These are phyloP conservation scores for Skeletonema costatum DNA, from an alignment of 108 stramenopile genomes.

Conservation along the genomic window DNA sequence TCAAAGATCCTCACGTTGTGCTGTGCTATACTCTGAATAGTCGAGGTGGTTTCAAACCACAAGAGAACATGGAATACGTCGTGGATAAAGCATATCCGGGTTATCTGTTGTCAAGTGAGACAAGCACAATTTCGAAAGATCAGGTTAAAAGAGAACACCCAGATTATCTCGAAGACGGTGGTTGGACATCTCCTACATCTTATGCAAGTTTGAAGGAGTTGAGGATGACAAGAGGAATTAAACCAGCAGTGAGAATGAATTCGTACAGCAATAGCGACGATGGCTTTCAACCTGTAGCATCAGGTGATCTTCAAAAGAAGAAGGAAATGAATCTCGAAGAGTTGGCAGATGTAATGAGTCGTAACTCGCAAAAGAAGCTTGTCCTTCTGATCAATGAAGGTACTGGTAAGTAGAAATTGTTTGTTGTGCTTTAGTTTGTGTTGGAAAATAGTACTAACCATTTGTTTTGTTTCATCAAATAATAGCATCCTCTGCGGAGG, in stretches of 20 bases:
- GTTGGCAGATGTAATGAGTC: conserved; percentile 16
- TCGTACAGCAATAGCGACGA: background rate
- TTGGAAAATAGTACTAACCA: background rate
- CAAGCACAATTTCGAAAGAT: conserved; percentile 46
- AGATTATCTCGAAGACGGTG: conserved; percentile 57
- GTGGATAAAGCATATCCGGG: conserved; percentile 80
- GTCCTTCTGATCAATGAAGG: conserved; percentile 87
- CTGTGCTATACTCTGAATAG: conserved; percentile 79
- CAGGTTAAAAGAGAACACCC: conserved; percentile 74
- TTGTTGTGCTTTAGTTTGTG: background rate
- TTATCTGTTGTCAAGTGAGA: conserved; percentile 68
- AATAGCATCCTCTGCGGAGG: conserved; percentile 77
- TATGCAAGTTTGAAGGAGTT: conserved; percentile 77
- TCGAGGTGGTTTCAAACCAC: conserved; percentile 80
- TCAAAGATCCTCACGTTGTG: conserved; percentile 77
- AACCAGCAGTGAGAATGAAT: conserved; percentile 17
- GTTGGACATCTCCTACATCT: conserved; percentile 68
- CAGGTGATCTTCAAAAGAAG: background rate
- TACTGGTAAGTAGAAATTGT: conserved; percentile 41
- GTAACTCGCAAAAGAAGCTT: conserved; percentile 60
- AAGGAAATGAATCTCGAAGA: conserved; percentile 29
- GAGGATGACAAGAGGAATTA: conserved; percentile 66
- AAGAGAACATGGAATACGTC: conserved; percentile 80
- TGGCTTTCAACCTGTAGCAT: background rate
- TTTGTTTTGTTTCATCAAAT: background rate